phyloP scores from a whole-genome alignment of 2,329 filamentous ascomycete species.

The Myriosclerotinia duriaeana region DNA sequence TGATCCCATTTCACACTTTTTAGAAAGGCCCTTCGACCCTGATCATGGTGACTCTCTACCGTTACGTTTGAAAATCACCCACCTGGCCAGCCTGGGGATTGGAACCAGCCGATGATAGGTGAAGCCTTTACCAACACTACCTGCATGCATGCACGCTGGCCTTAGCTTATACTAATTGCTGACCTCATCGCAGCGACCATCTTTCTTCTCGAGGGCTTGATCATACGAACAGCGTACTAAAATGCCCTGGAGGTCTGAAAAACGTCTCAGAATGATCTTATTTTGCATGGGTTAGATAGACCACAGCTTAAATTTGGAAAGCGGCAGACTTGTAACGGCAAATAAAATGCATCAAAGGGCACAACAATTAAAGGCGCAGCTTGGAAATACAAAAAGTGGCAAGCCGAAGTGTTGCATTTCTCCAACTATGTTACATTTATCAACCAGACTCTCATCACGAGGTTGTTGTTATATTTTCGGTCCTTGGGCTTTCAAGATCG shows the following conservation, averaged over 20 bases:
- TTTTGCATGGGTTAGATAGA: background rate
- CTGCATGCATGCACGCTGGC: too few relatives aligned
- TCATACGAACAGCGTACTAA: background rate
- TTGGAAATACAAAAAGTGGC: background rate
- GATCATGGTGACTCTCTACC: background rate
- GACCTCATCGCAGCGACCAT: too few relatives aligned
- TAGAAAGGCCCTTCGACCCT: background rate
- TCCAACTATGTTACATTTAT: background rate
- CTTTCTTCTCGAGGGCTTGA: background rate
- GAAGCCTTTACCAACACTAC: background rate
- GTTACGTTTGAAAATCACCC: fast-evolving
- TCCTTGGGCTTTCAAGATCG: constrained; percentile 1
- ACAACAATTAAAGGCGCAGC: background rate
- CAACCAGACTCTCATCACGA: background rate
- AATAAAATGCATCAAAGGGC: background rate
- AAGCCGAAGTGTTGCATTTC: background rate
- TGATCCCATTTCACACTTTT: too few relatives aligned
- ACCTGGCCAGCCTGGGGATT: background rate
- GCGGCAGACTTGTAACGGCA: background rate
- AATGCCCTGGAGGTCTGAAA: background rate
- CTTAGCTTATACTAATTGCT: background rate
- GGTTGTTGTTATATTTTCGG: background rate
- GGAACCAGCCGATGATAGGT: background rate
- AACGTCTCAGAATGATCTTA: background rate
- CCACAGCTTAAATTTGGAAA: background rate